These are phyloP conservation scores for Mytilinidion resinicola DNA, from an alignment of 495 filamentous ascomycete genomes.

Conservation along the genomic window DNA sequence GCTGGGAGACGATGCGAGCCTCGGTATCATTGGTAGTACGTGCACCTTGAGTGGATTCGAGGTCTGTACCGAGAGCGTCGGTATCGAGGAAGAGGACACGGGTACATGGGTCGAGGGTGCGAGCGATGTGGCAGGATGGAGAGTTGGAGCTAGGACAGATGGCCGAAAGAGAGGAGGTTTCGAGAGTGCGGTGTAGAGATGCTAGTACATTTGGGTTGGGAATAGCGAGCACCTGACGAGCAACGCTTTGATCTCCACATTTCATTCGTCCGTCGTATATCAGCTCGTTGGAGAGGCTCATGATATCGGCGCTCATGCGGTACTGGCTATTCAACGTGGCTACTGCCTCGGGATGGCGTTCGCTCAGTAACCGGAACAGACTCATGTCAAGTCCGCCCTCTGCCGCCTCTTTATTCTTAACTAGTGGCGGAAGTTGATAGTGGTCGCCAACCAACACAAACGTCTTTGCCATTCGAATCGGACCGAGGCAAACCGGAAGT, in stretches of 20 bases:
- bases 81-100: conserved; percentile 87
- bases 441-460: conserved; percentile 97
- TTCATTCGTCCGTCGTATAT: conserved; percentile 87
- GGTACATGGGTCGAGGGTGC: conserved; percentile 58
- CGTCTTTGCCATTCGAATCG: conserved; percentile 85
- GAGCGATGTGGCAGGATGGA: conserved; percentile 73
- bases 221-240: conserved; percentile 53
- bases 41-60: conserved; percentile 63
- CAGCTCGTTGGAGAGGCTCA: conserved; percentile 85
- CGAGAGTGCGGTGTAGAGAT: conserved; percentile 39
- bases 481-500: conserved; percentile 84
- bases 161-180: conserved; percentile 20
- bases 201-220: conserved; percentile 49
- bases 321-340: conserved; percentile 93
- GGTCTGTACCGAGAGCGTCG: conserved; percentile 56
- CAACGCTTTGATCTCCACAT: conserved; percentile 74
- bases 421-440: conserved; percentile 87
- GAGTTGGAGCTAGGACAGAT: conserved; percentile 49
- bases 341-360: conserved; percentile 77
- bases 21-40: conserved; percentile 83
- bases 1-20: conserved; percentile 63
- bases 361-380: conserved; percentile 87
- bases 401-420: conserved; percentile 82
- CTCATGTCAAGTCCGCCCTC: conserved; percentile 85
- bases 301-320: conserved; percentile 95